These are phyloP conservation scores for Fusarium sambucinum DNA, from an alignment of 2,329 filamentous ascomycete species.

Conservation along the genomic window DNA sequence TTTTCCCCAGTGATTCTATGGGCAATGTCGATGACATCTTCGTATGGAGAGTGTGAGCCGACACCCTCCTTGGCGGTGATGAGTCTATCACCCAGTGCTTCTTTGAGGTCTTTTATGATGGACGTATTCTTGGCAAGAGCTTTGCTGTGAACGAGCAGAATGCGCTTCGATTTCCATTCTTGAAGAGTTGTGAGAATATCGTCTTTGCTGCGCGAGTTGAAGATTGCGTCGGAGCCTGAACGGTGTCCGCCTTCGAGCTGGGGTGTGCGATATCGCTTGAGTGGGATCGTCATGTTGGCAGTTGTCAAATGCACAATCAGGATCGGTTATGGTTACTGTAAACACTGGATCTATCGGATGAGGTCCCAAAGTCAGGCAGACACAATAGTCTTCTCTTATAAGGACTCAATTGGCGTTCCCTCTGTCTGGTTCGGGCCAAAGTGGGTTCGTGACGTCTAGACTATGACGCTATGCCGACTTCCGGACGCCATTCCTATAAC, in stretches of 20 bases:
- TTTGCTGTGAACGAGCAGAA: conserved; percentile 20
- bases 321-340: rapidly evolving
- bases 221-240: conserved; percentile 16
- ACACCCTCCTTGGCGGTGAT: conserved; percentile 7
- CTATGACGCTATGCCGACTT: conserved; percentile 13
- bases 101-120: neutral
- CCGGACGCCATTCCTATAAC: neutral
- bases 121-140: conserved; percentile 11
- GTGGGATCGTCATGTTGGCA: neutral
- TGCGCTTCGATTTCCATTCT: neutral
- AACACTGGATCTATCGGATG: rapidly evolving
- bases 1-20: neutral
- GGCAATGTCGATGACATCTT: conserved; percentile 19
- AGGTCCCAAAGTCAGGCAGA: neutral
- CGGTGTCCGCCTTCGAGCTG: conserved; percentile 19
- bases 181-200: neutral
- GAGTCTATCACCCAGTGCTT: neutral
- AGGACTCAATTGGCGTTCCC: neutral
- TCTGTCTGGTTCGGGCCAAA: neutral
- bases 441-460: conserved; percentile 24
- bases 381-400: neutral
- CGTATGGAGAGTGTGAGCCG: conserved; percentile 21
- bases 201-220: conserved; percentile 22
- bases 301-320: rapidly evolving
- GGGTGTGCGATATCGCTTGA: conserved; percentile 4